Base-by-base conservation (phyloP, 2,329 filamentous ascomycete genomes). In the Colletotrichum plurivorum region DNA sequence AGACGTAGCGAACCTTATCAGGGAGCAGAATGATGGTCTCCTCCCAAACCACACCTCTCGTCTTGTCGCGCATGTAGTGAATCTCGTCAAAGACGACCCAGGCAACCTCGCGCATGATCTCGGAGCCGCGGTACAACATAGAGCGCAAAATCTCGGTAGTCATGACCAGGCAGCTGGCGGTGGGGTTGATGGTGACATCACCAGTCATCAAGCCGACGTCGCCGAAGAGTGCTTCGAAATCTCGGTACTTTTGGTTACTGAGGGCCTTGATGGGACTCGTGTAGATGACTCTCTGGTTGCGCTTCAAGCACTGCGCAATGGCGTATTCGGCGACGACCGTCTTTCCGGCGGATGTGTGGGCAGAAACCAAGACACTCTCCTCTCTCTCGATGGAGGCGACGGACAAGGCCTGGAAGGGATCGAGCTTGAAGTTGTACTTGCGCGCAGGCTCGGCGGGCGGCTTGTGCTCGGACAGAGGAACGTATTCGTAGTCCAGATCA, bases 81-180 rank as follows among this genome's bases (percentile, higher is more conserved):
- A 99, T 97, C 81, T 99, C 96, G 81, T 99, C 96, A 75, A 99
- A 99, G 2, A 99, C 86, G 2, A 99, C 97, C 96, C 96, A 99
- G 15, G 93, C 95, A 2, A 99, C 97, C 84, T 99, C 96, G 73
- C 96, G 94, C 95, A 99, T 99, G 73, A 99, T 98, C 83, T 99
- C 96, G 0, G 96, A 98, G 69, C 96, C 96, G 74, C 96, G 90
- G 81, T 99, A 99, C 82, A 99, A 80, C 96, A 99, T 99, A 18
- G 95, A 98, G 56, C 96, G 92, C 78, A 99, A 82, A 94, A 99
- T 99, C 84, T 99, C 96, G 0, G 96, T 99, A 0, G 96, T 99
- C 96, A 99, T 99, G 76, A 99, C 96, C 67, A 99, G 85, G 79
- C 96, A 99, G 69, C 95, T 98, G 15, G 96, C 96, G 4, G 96